Conservation (phyloP, 2,329 filamentous ascomycete genomes). For the Teratosphaeria zuluensis region DNA sequence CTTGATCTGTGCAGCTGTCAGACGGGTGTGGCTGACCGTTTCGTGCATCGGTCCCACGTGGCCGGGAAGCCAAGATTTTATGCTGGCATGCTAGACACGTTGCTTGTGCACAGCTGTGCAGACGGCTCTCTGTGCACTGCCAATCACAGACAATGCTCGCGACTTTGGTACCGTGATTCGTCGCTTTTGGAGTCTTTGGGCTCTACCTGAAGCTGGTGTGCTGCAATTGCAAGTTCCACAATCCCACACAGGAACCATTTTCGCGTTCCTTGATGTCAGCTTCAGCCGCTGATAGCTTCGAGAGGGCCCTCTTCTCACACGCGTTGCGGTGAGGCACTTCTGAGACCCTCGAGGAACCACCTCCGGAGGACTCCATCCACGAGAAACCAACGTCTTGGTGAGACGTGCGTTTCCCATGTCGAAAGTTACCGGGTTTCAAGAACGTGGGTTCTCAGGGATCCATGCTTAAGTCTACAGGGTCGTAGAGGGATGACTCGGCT, state of each 20-base stretch:
- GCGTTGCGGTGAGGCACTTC: background rate
- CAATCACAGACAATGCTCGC: background rate
- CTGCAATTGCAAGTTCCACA: background rate
- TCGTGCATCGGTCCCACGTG: background rate
- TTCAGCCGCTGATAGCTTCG: background rate
- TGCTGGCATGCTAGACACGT: no score
- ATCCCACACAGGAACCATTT: background rate
- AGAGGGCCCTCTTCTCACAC: background rate
- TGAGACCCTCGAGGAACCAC: background rate
- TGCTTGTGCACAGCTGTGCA: no score
- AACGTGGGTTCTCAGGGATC: background rate
- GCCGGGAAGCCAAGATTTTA: background rate
- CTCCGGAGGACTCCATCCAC: background rate
- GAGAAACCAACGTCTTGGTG: background rate
- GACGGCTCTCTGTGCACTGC: background rate
- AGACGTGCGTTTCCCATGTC: background rate
- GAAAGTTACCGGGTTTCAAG: background rate
- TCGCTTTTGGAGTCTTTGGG: background rate
- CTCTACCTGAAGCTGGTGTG: background rate
- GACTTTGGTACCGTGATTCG: background rate
- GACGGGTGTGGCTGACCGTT: conserved; percentile 2
- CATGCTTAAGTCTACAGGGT: background rate
- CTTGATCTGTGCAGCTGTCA: conserved; percentile 1
- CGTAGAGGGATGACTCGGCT: background rate
- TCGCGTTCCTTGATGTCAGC: background rate